These are phyloP conservation scores for Aphanomyces astaci DNA, from an alignment of 352 stramenopile genomes.

Conservation along the genomic window DNA sequence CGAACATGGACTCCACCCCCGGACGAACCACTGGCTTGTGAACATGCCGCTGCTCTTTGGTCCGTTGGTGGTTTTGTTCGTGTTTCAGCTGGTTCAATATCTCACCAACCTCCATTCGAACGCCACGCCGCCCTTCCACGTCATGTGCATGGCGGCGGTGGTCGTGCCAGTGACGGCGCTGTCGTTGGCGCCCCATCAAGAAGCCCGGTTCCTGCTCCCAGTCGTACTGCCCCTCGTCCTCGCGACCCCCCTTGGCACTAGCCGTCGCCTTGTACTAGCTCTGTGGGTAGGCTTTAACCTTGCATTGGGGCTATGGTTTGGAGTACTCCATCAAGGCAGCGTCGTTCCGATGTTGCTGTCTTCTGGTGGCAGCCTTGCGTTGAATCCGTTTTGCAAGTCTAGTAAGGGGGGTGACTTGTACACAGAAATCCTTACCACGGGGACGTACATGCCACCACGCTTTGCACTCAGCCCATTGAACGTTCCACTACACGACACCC, in stretches of 20 bases:
- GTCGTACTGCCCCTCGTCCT: constrained; percentile 77
- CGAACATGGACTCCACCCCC: constrained; percentile 86
- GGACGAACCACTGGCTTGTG: constrained; percentile 76
- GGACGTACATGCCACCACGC: constrained; percentile 75
- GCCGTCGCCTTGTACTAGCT: constrained; percentile 17
- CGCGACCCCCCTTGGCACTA: constrained; percentile 27
- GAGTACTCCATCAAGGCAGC: constrained; percentile 61
- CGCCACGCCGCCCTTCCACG: background rate
- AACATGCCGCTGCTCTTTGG: constrained; percentile 93
- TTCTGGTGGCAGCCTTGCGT: constrained; percentile 24
- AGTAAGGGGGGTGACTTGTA: background rate
- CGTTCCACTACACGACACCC: background rate
- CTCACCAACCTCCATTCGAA: no score
- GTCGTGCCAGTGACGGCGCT: constrained; percentile 70
- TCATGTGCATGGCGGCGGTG: constrained; percentile 37
- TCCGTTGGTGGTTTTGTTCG: constrained; percentile 59
- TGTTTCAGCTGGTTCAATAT: constrained; percentile 30
- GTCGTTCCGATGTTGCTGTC: constrained; percentile 48
- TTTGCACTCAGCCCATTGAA: constrained; percentile 28
- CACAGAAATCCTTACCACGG: constrained; percentile 49
- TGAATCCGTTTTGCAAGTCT: constrained; percentile 14
- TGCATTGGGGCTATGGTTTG: constrained; percentile 50
- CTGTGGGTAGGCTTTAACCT: constrained; percentile 55
- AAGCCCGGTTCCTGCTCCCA: constrained; percentile 88
- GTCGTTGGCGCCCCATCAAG: constrained; percentile 90